These are phyloP conservation scores for Lecanicillium sp. DNA, from an alignment of 2,329 filamentous ascomycete genomes.

Conservation along the genomic window DNA sequence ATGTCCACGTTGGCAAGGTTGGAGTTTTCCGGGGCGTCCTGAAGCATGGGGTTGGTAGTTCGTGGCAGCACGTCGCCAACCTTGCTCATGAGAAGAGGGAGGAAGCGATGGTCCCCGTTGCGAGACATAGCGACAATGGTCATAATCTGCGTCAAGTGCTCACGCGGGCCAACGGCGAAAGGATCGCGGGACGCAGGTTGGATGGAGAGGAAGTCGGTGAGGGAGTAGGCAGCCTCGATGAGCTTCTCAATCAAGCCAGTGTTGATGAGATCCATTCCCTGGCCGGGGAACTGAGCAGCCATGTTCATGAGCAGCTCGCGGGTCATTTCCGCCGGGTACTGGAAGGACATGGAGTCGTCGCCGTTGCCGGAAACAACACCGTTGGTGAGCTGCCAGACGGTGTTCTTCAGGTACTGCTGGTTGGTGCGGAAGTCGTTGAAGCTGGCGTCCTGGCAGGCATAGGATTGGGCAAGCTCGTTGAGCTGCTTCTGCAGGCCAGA, in stretches of 20 bases:
- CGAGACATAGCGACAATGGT: conserved; percentile 61
- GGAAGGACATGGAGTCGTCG: conserved; percentile 50
- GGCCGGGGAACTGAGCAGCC: conserved; percentile 61
- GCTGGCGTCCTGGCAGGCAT: conserved; percentile 44
- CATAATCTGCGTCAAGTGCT: conserved; percentile 64
- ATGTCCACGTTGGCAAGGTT: conserved; percentile 50
- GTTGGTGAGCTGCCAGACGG: conserved; percentile 55
- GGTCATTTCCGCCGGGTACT: conserved; percentile 54
- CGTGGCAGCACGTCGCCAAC: conserved; percentile 62
- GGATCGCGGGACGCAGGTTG: conserved; percentile 51
- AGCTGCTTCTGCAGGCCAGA: conserved; percentile 54
- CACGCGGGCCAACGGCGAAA: conserved; percentile 59
- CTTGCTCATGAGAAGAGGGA: conserved; percentile 70
- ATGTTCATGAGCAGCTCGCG: conserved; percentile 55
- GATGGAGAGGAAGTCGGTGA: conserved; percentile 65
- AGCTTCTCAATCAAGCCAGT: conserved; percentile 74
- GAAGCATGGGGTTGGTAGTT: conserved; percentile 51
- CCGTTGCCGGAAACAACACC: conserved; percentile 35
- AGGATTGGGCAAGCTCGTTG: conserved; percentile 42
- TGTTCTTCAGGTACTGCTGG: conserved; percentile 58
- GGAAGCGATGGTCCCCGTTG: conserved; percentile 67
- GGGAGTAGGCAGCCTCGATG: conserved; percentile 64
- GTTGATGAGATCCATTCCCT: conserved; percentile 66
- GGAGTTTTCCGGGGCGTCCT: conserved; percentile 47
- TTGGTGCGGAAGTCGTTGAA: conserved; percentile 47